Percentiles rank a stretch among this genome's conserved stretches.
phyloP scores from a whole-genome alignment of 2,329 filamentous ascomycete species.

The Ophiostoma montium region DNA sequence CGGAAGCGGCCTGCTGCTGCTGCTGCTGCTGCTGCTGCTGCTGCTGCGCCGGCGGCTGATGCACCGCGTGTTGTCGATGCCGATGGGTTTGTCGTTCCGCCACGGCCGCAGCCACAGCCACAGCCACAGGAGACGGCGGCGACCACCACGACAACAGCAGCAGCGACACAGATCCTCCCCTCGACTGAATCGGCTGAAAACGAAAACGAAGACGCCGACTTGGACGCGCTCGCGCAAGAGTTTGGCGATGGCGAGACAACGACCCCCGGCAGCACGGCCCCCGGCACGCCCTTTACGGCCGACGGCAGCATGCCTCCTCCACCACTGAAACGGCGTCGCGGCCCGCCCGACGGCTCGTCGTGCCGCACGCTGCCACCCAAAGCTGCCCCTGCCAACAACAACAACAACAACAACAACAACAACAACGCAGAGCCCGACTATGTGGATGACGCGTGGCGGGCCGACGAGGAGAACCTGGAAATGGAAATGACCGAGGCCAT shows the following conservation, averaged over 20 bases:
- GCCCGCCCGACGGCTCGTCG: conserved; percentile 11
- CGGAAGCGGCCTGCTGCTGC: conserved; percentile 25
- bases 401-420: no score
- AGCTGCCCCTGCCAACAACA: no score
- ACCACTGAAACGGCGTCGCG: conserved; percentile 3
- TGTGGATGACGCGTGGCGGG: conserved; percentile 49
- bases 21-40: background rate
- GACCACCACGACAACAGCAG: no score
- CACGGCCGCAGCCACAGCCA: conserved; percentile 22
- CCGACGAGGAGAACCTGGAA: conserved; percentile 51
- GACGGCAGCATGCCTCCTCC: background rate
- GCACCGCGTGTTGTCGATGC: conserved; percentile 29
- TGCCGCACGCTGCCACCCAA: conserved; percentile 12
- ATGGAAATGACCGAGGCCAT: conserved; percentile 58
- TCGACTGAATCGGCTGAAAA: background rate
- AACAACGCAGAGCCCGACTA: conserved; percentile 29
- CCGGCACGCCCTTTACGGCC: conserved; percentile 1
- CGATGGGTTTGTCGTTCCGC: conserved; percentile 55
- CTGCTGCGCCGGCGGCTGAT: background rate
- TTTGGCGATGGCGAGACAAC: conserved; percentile 24
- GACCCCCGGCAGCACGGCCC: background rate
- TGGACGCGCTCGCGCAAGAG: conserved; percentile 24
- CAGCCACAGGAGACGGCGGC: no score
- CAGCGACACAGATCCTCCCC: no score
- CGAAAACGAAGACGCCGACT: background rate